A percentile compares a stretch with the other conserved stretches of the same genome.
Conservation (phyloP, 169 alveolate species). For the Eimeria praecox region DNA sequence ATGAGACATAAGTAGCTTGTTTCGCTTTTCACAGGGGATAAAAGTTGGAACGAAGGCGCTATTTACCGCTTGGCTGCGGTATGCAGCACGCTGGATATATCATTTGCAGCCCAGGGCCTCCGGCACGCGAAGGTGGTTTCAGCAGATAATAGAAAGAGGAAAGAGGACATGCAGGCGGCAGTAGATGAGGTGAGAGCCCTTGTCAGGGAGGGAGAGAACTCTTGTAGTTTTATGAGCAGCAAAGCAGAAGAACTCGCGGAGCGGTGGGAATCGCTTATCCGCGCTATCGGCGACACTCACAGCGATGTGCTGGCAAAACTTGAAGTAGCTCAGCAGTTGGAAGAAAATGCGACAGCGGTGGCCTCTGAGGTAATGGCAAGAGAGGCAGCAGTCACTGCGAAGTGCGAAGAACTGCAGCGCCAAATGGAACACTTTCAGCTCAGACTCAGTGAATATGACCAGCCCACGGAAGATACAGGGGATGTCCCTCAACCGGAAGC, state of each 20-base stretch:
- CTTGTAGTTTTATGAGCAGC: neutral
- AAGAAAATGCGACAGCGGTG: neutral
- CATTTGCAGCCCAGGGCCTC: neutral
- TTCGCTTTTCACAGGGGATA: neutral
- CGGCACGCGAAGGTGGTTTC: neutral
- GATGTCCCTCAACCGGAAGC: neutral
- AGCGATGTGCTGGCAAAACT: neutral
- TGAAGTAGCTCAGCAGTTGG: neutral
- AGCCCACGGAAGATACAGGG: neutral
- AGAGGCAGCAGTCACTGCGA: neutral
- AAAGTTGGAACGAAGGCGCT: neutral
- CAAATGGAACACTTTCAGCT: neutral
- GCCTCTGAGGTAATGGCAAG: neutral
- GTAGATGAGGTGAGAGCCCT: neutral
- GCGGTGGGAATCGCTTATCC: neutral
- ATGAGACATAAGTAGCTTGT: neutral
- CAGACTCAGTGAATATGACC: neutral
- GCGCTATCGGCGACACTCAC: neutral
- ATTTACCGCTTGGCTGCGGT: conserved; percentile 29
- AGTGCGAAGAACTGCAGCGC: neutral
- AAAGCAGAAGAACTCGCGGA: neutral
- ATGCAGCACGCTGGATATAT: conserved; percentile 40
- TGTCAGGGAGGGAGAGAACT: neutral
- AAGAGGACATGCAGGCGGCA: neutral
- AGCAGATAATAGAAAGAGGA: neutral